Base-by-base conservation (phyloP, 345 rosid genomes). In the Populus ilicifolia region DNA sequence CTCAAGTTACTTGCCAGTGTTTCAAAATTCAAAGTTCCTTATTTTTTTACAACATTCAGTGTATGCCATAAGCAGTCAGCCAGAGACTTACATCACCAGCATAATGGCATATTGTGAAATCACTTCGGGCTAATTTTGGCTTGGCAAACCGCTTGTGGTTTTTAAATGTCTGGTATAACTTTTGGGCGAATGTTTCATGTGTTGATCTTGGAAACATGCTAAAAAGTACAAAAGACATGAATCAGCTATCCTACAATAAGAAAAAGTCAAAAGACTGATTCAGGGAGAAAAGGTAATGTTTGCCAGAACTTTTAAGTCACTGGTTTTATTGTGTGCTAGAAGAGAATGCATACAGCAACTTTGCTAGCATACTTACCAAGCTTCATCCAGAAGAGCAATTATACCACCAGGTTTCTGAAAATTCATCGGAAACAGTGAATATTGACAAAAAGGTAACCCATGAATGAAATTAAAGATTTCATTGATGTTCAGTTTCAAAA, bases 171-270 rank as follows among this genome's bases (percentile, higher is more conserved):
- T 93, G 97, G 82, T 96, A 94, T 61, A 96, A 89, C 89, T 96
- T 96, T 84, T 96, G 98, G 61, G 99, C 98, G 84, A 96, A 96
- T 70, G 99, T 93, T 80, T 96, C 99, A 76, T 94, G 95, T 18
- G 99, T 96, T 77, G 99, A 96, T 87, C 98, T 92, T 20, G 98
- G 99, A 78, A 96, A 96, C 99, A 96, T 96, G 71, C 99, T 96
- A 81, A 83, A 89, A 9, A 67, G 52, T 46, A 23, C 8, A 74
- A 44, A 80, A 82, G 7, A 61, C 75, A 84, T 74, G 67, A n/a
- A 25, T 76, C 39, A 73, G 75, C 59, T 76, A 81, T 80, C 50
- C 75, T 72, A 84, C 62, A 39, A 69, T 64, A 56, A 74, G 25
- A 50, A 68, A 77, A 10, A 64, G 30, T 81, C 66, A 25, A 69